Conservation (phyloP, 2,329 filamentous ascomycete genomes). For the Tolypocladium album region DNA sequence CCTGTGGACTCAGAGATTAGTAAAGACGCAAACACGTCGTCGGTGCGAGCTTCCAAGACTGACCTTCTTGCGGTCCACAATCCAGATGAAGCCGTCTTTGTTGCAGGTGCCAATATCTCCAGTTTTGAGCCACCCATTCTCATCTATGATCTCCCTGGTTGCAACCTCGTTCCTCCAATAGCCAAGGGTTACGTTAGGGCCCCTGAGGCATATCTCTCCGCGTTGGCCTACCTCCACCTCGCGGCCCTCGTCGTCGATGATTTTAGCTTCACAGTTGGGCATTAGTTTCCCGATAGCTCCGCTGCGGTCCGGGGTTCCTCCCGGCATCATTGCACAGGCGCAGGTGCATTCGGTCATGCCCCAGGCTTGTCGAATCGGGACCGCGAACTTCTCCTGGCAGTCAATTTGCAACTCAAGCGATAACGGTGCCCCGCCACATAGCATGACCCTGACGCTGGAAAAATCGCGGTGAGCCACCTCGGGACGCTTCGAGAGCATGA, state of each 20-base stretch:
- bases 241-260: background rate
- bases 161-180: background rate
- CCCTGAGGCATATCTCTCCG: background rate
- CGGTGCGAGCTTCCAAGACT: background rate
- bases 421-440: background rate
- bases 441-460: background rate
- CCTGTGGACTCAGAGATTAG: background rate
- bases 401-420: background rate
- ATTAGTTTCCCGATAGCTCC: background rate
- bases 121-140: background rate
- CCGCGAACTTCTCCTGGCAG: background rate
- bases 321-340: background rate
- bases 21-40: background rate
- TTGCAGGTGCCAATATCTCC: background rate
- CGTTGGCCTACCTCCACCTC: background rate
- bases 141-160: background rate
- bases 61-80: background rate
- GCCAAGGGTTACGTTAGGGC: background rate
- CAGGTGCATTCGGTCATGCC: background rate
- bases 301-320: background rate
- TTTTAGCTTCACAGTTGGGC: background rate
- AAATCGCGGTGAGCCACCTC: background rate
- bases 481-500: background rate
- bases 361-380: background rate
- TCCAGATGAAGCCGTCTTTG: background rate